A percentile compares a stretch with the other conserved stretches of the same genome.
These are phyloP conservation scores for Suillus brevipes DNA, from an alignment of 768 basidiomycete genomes.

Conservation along the genomic window DNA sequence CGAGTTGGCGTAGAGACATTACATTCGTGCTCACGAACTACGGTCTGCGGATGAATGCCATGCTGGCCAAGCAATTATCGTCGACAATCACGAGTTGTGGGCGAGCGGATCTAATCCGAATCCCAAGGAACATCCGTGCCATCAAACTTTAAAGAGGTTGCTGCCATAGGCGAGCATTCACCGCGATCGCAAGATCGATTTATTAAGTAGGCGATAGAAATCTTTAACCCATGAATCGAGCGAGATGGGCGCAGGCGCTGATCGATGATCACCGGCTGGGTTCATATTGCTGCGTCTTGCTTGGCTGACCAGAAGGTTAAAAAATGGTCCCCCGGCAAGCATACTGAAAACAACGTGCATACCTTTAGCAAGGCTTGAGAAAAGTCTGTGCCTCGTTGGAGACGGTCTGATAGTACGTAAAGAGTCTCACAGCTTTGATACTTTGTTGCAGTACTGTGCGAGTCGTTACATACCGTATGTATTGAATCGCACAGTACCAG, in stretches of 20 bases:
- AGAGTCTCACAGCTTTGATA: background rate
- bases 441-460: background rate
- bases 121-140: background rate
- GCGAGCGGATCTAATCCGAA: background rate
- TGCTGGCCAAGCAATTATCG: background rate
- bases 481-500: too few species aligned
- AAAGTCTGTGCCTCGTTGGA: background rate
- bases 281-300: background rate
- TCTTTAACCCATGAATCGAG: background rate
- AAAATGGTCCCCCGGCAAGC: background rate
- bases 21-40: constrained; percentile 6
- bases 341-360: background rate
- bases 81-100: background rate
- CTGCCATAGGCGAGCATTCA: background rate
- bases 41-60: constrained; percentile 9
- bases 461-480: too few species aligned
- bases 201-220: background rate
- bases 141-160: background rate
- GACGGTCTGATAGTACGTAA: background rate
- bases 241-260: background rate
- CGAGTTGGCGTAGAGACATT: constrained; percentile 1
- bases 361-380: background rate
- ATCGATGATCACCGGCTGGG: background rate
- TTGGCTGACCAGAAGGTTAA: background rate
- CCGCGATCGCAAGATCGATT: background rate